Base-by-base conservation (phyloP, 169 alveolate genomes). In the Cryptosporidium tyzzeri region DNA sequence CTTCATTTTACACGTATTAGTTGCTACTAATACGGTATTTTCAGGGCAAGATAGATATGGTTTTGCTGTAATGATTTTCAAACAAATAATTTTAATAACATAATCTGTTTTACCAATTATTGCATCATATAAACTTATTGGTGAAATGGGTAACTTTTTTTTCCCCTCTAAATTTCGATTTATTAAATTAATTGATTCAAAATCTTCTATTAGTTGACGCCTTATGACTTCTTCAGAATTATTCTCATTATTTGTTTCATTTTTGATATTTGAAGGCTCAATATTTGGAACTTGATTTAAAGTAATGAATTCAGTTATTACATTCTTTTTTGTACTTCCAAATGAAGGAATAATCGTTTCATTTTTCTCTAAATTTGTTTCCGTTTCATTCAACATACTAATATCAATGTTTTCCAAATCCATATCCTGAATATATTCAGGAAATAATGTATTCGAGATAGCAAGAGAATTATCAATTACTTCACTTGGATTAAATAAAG, bases 41-140 rank as follows among this genome's bases (percentile, higher is more conserved):
- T 74, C 73, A 18, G 86, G 86, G 21, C 86, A 74, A 55, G 86
- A 74, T 39, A 74, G 33, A 14, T 74, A 74, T 3, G 86, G 86
- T 26, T 74, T 74, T 53, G 86, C 86, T 1, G 69, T 59, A 59
- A 59, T 35, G 35, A 74, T 26, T 1, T 53, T 59, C 18, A 45
- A 21, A 41, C 86, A 74, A 74, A 55, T 55, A 33, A 74, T 74
- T 48, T 74, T 53, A 58, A 74, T 21, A 4, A 74, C 68, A 74
- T 74, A 74, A 14, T 74, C 71, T 2, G 86, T 74, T 31, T 58
- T 74, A 23, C 86, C 86, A 55, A 74, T 44, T n/a, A 74, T 74
- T 16, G 86, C 86, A 41, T 74, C 73, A 51, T 53, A 74, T 21
- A 74, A 39, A n/a, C 85, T 71, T 71, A 50, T 45, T 50, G 71